Evolutionary conservation across 169 alveolate genomes (phyloP), one percentile per base, ranked within the genome.

Genomic region (Perkinsus olseni): DNA sequence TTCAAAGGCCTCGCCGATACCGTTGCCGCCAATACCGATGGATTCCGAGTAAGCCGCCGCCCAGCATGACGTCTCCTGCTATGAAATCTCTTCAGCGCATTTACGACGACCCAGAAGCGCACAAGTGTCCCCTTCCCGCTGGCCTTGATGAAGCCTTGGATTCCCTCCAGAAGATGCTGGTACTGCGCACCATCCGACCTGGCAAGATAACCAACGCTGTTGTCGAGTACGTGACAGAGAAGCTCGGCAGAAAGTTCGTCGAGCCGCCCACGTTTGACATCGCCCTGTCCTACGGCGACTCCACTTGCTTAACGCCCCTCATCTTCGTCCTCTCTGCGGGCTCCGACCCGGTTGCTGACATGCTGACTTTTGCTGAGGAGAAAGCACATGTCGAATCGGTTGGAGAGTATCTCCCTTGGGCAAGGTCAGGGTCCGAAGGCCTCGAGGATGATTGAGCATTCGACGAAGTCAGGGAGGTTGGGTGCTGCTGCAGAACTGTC

Each of bases 341-440:
- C 48, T 96, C 98, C 21, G 99, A 97, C 93, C 99, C 99, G 36
- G 96, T 97, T 39, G 96, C 98, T 39, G 98, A 97, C 95, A 96
- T 97, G 93, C 91, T 95, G 39, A 95, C 96, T 91, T 97, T 97
- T 74, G 98, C 98, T 6, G 98, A 97, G 93, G 99, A 97, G 93
- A 95, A 96, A 96, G 97, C 96, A 94, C 13, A 96, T 97, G 98
- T 94, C 97, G 39, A 97, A 97, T 95, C 96, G 96, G 93, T 93
- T 95, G 91, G 97, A 96, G 11, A 94, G 97, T 21, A 96, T 96
- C 38, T 95, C 97, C 24, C 93, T 97, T 38, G 99, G 99, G 20
- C 97, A 97, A 94, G 99, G 99, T 0, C 98, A 98, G 95, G 99
- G 98, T 21, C 97, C 96, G 40, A 98, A 98, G 96, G 99, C 99